Evolutionary conservation across 1,284 basidiomycete species (phyloP), one percentile per base, ranked within the genome.

Genomic region (Tylopilus sp.): DNA sequence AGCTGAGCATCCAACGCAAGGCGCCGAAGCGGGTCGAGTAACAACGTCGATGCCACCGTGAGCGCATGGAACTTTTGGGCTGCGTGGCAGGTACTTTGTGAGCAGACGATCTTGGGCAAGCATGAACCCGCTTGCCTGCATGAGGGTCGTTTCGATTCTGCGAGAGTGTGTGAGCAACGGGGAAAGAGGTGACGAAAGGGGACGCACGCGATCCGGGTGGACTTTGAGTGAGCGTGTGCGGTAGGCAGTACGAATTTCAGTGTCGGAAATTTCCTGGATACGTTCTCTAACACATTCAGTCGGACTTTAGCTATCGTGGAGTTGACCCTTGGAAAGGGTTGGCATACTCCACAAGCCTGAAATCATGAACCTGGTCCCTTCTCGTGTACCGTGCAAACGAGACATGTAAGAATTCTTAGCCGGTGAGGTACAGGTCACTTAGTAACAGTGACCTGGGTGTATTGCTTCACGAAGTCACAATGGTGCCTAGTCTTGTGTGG

Each of bases 31-130:
- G 93, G 93, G 72, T 97, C 94, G 65, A 94, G 89, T 6, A 98
- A 85, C 24, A 96, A 86, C 70, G 95, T 93, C 69, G 95, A 93
- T 0, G 96, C 92, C 64, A 93, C 87, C 59, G 93, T 95, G 62
- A 98, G 88, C 67, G 93, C 90, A 77, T 97, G 94, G 77, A 98
- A 98, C 76, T 94, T 94, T 62, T 89, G 86, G 6, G 93, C 94
- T 86, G 72, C n/a, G 61, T 59, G 58, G 58, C 24, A 38, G 53
- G 36, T 32, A n/a, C 60, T 6, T 22, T 8, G 55, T 62, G 39
- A 62, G 53, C 26, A 54, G 39, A 36, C 33, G 8, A 29, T n/a
- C 19, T 13, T n/a, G 5, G 18, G 3, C 29, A 54, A 22, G 36
- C 15, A 22, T 7, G 6, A 15, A 15, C 32, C 1, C 13, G 71